Conservation (phyloP, 129 eudicot genomes). For the Centella asiatica region DNA sequence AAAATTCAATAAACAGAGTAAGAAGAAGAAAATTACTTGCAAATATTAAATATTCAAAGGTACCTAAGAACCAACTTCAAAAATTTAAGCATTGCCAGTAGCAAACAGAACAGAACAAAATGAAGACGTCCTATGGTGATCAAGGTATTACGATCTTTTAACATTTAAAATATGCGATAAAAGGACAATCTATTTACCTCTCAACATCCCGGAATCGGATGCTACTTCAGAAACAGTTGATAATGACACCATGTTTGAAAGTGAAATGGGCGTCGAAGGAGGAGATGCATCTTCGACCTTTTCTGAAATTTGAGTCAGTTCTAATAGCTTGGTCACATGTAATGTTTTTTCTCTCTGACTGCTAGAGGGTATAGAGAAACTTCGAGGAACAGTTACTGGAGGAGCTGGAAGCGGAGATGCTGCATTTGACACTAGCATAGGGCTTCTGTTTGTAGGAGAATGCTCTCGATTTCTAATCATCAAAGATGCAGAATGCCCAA, state of each 20-base stretch:
- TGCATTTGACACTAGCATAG: conserved; percentile 16
- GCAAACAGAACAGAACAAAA: background rate
- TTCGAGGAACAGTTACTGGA: conserved; percentile 51
- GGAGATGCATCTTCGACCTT: conserved; percentile 55
- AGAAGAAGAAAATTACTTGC: too few species aligned
- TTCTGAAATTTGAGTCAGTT: conserved; percentile 29
- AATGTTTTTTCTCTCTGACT: conserved; percentile 40
- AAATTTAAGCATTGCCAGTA: background rate
- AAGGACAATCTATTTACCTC: conserved; percentile 34
- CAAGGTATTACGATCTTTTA: background rate
- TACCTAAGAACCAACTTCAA: too few species aligned
- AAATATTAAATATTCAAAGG: too few species aligned
- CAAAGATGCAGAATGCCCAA: conserved; percentile 62
- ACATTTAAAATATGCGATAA: background rate
- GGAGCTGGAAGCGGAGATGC: conserved; percentile 74
- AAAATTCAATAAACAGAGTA: too few species aligned
- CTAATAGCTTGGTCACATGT: conserved; percentile 25
- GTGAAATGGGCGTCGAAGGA: conserved; percentile 70
- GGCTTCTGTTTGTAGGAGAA: conserved; percentile 46
- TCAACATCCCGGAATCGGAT: conserved; percentile 31
- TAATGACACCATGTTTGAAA: conserved; percentile 40
- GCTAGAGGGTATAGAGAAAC: conserved; percentile 70
- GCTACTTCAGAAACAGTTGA: conserved; percentile 25
- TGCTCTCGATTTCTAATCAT: conserved; percentile 40
- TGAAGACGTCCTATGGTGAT: background rate